Conservation (phyloP, 2,329 filamentous ascomycete species). For the Albifimbria verrucaria region DNA sequence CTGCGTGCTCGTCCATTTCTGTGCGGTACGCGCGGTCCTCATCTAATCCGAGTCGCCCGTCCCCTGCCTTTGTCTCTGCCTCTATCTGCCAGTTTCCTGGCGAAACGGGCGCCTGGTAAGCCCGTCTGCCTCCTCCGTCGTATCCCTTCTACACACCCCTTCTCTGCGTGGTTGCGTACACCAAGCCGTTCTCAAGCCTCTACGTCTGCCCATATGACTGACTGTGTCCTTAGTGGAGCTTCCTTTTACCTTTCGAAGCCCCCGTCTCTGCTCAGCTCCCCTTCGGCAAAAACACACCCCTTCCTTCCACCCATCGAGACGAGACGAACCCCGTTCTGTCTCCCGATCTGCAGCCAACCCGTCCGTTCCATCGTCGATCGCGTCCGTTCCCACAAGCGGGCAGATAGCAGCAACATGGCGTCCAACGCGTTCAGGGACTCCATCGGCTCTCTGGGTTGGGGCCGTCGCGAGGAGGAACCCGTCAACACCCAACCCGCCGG, state of each 20-base stretch:
- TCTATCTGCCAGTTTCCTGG: too few relatives aligned
- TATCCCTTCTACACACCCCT: slow-evolving; percentile 4
- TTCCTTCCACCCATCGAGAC: slow-evolving; percentile 5
- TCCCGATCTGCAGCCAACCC: slow-evolving; percentile 15
- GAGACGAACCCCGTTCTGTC: slow-evolving; percentile 5
- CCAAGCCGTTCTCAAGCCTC: background rate
- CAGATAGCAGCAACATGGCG: slow-evolving; percentile 57
- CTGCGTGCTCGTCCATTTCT: slow-evolving; percentile 13
- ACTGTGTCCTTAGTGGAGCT: slow-evolving; percentile 4
- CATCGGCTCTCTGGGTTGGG: slow-evolving; percentile 94
- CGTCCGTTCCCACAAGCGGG: slow-evolving; percentile 12
- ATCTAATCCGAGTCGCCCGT: slow-evolving; percentile 17
- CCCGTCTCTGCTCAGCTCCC: background rate
- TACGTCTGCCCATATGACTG: slow-evolving; percentile 3
- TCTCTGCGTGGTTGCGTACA: slow-evolving; percentile 1
- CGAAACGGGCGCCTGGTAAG: slow-evolving; percentile 12
- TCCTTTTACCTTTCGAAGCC: background rate
- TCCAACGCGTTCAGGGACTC: slow-evolving; percentile 88
- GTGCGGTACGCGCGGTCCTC: slow-evolving; percentile 29
- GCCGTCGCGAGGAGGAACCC: slow-evolving; percentile 77
- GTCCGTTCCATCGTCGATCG: slow-evolving; percentile 18
- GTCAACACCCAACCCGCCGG: slow-evolving; percentile 68
- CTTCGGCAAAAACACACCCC: background rate
- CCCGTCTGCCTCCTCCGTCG: slow-evolving; percentile 6
- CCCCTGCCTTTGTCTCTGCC: slow-evolving; percentile 10